These are phyloP conservation scores for Cruciata laevipes DNA, from an alignment of 257 asterid species.

Conservation along the genomic window DNA sequence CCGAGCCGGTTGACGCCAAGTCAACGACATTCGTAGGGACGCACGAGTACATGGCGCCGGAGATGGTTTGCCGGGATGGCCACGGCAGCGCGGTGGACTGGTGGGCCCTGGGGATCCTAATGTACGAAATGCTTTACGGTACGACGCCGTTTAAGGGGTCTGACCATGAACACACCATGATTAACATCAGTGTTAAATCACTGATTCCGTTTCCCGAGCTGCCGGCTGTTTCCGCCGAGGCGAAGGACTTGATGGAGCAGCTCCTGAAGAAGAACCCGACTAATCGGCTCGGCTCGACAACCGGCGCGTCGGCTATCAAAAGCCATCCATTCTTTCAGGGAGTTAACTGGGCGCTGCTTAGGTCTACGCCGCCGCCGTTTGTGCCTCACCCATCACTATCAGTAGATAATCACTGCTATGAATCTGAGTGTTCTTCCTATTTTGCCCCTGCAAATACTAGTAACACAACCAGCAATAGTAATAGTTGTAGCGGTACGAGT, in stretches of 20 bases:
- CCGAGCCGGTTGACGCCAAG: conserved; percentile 61
- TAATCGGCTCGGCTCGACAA: conserved; percentile 56
- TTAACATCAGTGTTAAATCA: conserved; percentile 51
- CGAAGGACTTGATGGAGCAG: conserved; percentile 49
- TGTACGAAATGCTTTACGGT: conserved; percentile 54
- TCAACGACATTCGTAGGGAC: conserved; percentile 75
- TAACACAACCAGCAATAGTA: background rate
- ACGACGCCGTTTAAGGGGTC: conserved; percentile 58
- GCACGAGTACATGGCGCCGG: conserved; percentile 69
- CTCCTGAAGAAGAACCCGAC: conserved; percentile 50
- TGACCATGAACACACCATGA: conserved; percentile 44
- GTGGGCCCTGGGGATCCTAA: conserved; percentile 63
- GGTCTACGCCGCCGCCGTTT: background rate
- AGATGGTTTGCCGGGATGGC: conserved; percentile 60
- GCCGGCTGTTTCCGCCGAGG: conserved; percentile 34
- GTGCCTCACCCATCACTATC: background rate
- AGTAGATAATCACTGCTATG: background rate
- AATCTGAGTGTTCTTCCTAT: background rate
- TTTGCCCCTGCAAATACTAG: background rate
- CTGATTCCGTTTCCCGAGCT: conserved; percentile 59
- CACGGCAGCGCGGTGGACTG: conserved; percentile 77
- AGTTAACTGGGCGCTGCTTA: conserved; percentile 61
- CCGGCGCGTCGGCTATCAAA: conserved; percentile 66
- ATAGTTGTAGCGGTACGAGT: background rate
- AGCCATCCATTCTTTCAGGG: conserved; percentile 58